Evolutionary conservation across 495 filamentous ascomycete genomes (phyloP).

Genomic region (Penicillium coffeae): DNA sequence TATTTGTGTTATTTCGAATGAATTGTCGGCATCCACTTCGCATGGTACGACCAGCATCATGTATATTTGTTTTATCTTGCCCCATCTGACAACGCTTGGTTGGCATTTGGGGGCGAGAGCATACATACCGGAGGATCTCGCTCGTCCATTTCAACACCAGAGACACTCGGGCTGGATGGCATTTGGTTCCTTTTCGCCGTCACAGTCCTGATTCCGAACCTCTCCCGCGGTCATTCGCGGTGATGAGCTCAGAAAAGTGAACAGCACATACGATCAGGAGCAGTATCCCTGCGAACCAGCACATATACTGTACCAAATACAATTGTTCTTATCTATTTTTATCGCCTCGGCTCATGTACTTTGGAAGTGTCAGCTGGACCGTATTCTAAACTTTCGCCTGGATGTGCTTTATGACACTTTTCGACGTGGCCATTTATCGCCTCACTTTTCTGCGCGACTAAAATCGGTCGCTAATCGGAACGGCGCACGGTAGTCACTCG

Average conservation of each 20-base stretch:
- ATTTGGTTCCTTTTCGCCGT: conserved; percentile 36
- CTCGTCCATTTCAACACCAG: conserved; percentile 10
- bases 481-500: not conserved
- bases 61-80: not conserved
- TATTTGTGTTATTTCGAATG: conserved; percentile 1
- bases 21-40: not conserved
- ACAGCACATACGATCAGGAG: conserved; percentile 19
- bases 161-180: conserved; percentile 30
- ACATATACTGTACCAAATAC: conserved; percentile 23
- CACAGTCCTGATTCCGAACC: conserved; percentile 23
- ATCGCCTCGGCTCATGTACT: not conserved
- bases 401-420: not conserved
- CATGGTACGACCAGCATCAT: conserved; percentile 1
- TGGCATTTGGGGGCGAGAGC: not conserved
- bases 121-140: not conserved
- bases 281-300: conserved; percentile 17
- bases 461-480: not conserved
- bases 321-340: conserved; percentile 7
- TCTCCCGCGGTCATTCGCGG: conserved; percentile 17
- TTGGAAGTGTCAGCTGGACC: not conserved
- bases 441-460: conserved; percentile 6
- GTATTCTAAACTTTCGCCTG: too few relatives aligned
- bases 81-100: not conserved
- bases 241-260: conserved; percentile 32
- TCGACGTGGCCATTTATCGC: conserved; percentile 5